Percentiles rank a stretch among this genome's conserved stretches.
phyloP scores from a whole-genome alignment of 2,329 filamentous ascomycete genomes.

The Aspergillus uvarum region DNA sequence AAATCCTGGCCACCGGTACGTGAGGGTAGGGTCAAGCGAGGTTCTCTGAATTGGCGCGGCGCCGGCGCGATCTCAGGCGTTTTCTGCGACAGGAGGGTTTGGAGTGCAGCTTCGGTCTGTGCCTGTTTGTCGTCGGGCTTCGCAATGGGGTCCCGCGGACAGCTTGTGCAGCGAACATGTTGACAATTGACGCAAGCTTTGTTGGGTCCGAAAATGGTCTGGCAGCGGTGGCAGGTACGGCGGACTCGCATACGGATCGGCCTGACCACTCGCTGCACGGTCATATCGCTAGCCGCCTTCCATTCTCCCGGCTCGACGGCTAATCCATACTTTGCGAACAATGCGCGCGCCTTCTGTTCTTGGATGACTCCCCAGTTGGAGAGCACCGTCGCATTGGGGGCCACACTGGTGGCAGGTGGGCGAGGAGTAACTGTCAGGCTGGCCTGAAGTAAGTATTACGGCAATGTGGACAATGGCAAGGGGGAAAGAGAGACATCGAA shows the following conservation, averaged over 20 bases:
- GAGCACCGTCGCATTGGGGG: constrained; percentile 23
- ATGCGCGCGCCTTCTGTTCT: constrained; percentile 44
- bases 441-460: constrained; percentile 3
- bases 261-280: constrained; percentile 45
- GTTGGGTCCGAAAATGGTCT: constrained; percentile 68
- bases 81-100: constrained; percentile 19
- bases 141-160: constrained; percentile 70
- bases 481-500: background rate
- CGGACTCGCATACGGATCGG: constrained; percentile 50
- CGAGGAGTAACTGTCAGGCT: constrained; percentile 8
- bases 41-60: constrained; percentile 44
- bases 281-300: constrained; percentile 35
- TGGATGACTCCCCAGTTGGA: constrained; percentile 40
- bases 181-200: constrained; percentile 75
- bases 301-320: constrained; percentile 45
- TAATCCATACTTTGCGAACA: constrained; percentile 50
- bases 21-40: constrained; percentile 54
- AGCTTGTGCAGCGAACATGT: constrained; percentile 78
- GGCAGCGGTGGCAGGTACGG: constrained; percentile 75
- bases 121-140: constrained; percentile 53
- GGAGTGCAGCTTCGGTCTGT: constrained; percentile 48
- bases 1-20: constrained; percentile 69
- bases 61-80: constrained; percentile 31
- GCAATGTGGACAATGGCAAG: background rate
- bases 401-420: constrained; percentile 9